phyloP scores from a whole-genome alignment of 169 alveolate genomes.

The Eimeria praecox region DNA sequence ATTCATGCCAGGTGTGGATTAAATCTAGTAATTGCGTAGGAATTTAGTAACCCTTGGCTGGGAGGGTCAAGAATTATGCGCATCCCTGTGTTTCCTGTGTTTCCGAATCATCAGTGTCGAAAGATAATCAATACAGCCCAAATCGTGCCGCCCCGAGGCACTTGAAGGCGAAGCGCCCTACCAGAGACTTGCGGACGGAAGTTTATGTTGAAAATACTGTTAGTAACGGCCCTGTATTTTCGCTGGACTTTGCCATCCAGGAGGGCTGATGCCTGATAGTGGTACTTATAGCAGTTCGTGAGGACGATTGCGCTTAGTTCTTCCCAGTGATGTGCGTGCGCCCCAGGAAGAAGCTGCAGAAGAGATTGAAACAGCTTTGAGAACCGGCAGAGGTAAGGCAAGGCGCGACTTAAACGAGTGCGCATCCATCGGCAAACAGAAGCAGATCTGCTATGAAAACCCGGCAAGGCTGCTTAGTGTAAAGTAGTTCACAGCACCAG shows the following conservation, averaged over 20 bases:
- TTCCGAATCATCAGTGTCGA: neutral
- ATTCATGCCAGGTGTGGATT: neutral
- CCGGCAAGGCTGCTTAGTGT: neutral
- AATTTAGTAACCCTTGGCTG: neutral
- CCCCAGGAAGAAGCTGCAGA: slow-evolving; percentile 13
- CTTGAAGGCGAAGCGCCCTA: neutral
- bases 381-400: slow-evolving; percentile 2
- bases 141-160: neutral
- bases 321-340: neutral
- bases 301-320: neutral
- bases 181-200: slow-evolving; percentile 10
- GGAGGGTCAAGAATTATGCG: neutral
- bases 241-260: neutral
- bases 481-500: neutral
- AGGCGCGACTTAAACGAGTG: neutral
- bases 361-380: slow-evolving; percentile 29
- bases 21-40: neutral
- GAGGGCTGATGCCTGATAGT: neutral
- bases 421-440: neutral
- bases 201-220: neutral
- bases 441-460: neutral
- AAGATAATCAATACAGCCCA: slow-evolving; percentile 14
- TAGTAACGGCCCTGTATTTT: neutral
- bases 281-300: neutral
- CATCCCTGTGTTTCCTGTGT: neutral